These are phyloP conservation scores for Clonostachys byssicola DNA, from an alignment of 2,329 filamentous ascomycete species.

Conservation along the genomic window DNA sequence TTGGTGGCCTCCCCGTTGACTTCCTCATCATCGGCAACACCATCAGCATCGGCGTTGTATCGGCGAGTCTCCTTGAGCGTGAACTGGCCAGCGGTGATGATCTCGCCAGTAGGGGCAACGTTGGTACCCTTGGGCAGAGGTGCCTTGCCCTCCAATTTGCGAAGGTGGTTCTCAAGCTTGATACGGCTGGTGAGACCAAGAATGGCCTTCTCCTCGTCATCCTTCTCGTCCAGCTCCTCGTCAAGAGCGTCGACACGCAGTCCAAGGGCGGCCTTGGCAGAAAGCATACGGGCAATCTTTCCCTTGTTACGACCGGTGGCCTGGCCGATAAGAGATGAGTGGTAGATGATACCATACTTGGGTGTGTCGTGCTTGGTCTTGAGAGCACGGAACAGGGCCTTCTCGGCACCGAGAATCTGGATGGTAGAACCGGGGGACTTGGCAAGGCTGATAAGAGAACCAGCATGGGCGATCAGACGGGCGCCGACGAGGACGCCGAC, in stretches of 20 bases:
- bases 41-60: constrained; percentile 94
- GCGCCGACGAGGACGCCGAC: constrained; percentile 93
- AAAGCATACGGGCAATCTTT: constrained; percentile 95
- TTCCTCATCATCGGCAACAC: constrained; percentile 59
- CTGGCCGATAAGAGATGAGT: constrained; percentile 91
- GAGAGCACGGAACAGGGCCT: constrained; percentile 94
- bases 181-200: constrained; percentile 70
- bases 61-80: constrained; percentile 88
- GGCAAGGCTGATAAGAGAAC: constrained; percentile 89
- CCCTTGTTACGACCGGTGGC: constrained; percentile 98
- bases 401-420: constrained; percentile 97
- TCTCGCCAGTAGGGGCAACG: constrained; percentile 70
- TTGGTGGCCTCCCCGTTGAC: constrained; percentile 28
- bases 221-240: constrained; percentile 31
- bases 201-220: constrained; percentile 84
- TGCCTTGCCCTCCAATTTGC: constrained; percentile 85
- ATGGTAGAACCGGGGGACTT: constrained; percentile 95
- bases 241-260: constrained; percentile 84
- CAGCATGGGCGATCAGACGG: constrained; percentile 89
- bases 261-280: constrained; percentile 89
- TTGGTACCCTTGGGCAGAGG: constrained; percentile 71
- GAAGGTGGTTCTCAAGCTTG: constrained; percentile 72
- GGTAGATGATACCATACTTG: constrained; percentile 95
- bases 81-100: constrained; percentile 68
- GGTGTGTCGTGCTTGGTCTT: constrained; percentile 99